A percentile compares a stretch with the other conserved stretches of the same genome.
phyloP scores from a whole-genome alignment of 371 early-diverging fungal genomes.

The Mucor irregularis region DNA sequence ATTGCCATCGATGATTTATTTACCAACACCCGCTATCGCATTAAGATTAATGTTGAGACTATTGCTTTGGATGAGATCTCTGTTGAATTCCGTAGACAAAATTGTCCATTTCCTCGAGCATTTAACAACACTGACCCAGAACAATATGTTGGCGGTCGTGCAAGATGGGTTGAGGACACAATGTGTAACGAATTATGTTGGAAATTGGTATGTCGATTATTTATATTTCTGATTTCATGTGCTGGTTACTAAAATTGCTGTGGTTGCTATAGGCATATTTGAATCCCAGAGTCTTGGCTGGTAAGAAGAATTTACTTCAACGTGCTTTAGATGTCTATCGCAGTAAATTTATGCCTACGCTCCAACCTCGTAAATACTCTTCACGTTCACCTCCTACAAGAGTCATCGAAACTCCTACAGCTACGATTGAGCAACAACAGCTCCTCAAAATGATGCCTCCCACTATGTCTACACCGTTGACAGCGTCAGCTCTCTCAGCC shows the following conservation, averaged over 20 bases:
- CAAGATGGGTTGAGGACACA: constrained; percentile 35
- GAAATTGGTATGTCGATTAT: constrained; percentile 36
- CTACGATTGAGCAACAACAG: constrained; percentile 11
- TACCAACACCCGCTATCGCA: constrained; percentile 31
- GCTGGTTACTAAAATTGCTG: neutral
- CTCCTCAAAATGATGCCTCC: constrained; percentile 15
- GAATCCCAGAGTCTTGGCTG: constrained; percentile 43
- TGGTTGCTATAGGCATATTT: constrained; percentile 35
- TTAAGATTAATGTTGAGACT: constrained; percentile 43
- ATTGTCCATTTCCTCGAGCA: constrained; percentile 44
- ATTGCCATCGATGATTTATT: constrained; percentile 37
- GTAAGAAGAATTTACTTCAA: constrained; percentile 45
- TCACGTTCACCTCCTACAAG: constrained; percentile 21
- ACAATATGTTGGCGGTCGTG: constrained; percentile 28
- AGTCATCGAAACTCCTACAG: constrained; percentile 9
- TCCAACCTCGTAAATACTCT: constrained; percentile 39
- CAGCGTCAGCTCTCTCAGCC: constrained; percentile 20
- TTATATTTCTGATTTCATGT: neutral
- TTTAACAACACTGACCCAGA: constrained; percentile 18
- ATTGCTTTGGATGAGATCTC: constrained; percentile 41
- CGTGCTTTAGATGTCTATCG: constrained; percentile 49
- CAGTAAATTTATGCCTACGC: constrained; percentile 38
- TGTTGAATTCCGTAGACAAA: constrained; percentile 37
- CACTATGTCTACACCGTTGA: constrained; percentile 22
- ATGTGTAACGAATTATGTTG: constrained; percentile 47